phyloP scores from a whole-genome alignment of 2,329 filamentous ascomycete genomes.

The Paracorniculantispora psalliotae region DNA sequence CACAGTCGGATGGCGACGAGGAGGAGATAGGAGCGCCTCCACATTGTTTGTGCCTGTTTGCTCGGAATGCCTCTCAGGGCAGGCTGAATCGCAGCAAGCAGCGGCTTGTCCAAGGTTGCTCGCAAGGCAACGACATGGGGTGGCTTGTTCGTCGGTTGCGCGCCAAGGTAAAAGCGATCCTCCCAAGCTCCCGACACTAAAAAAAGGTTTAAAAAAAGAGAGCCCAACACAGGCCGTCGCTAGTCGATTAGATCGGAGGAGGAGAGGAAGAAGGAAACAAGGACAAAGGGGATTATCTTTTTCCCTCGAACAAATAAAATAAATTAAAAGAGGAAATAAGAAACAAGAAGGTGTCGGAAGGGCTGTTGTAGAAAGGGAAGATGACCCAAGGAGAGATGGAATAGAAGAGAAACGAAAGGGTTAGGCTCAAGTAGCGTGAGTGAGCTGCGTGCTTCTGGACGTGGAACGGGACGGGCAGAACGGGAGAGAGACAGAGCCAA shows the following conservation, averaged over 20 bases:
- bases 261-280: background rate
- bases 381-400: slow-evolving; percentile 1
- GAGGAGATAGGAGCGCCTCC: slow-evolving; percentile 82
- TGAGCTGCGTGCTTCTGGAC: no score
- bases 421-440: no score
- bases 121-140: slow-evolving; percentile 16
- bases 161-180: slow-evolving; percentile 6
- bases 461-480: background rate
- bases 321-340: slow-evolving; percentile 1
- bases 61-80: slow-evolving; percentile 12
- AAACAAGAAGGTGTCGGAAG: background rate
- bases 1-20: slow-evolving; percentile 84
- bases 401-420: slow-evolving; percentile 8
- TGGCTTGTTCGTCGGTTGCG: slow-evolving; percentile 3
- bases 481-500: background rate
- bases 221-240: background rate
- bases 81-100: slow-evolving; percentile 17
- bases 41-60: slow-evolving; percentile 56
- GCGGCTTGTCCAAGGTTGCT: slow-evolving; percentile 20
- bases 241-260: background rate
- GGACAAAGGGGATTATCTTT: no score
- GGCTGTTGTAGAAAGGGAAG: background rate
- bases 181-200: background rate
- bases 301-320: background rate
- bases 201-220: background rate